Evolutionary conservation across 306 rosid genomes (phyloP), one percentile per base, ranked within the genome.

Genomic region (Begonia masoniana): DNA sequence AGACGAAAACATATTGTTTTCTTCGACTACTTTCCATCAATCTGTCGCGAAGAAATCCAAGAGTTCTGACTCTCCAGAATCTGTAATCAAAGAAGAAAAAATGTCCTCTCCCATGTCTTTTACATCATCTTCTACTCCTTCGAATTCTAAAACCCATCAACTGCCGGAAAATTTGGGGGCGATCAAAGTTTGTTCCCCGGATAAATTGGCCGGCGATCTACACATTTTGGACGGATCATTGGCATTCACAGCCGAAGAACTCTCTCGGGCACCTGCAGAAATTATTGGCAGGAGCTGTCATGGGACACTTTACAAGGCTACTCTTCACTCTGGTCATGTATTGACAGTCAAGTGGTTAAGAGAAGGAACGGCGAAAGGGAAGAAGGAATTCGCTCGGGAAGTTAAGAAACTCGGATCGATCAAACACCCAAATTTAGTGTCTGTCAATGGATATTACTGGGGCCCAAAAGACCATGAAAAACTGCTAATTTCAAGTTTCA

Each of bases 291-390:
- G 76, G 63, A 86, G 93, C 65, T 86, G 93, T 66, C 95, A 86
- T 56, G 95, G 95, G 56, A 77, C 78, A 49, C 73, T 80, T 42
- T 86, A 80, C 60, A 86, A 80, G 71, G 88, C 93, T 39, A 71
- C 78, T 51, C 88, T 86, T 10, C 68, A 69, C 26, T 75, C 95
- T 12, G 93, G 85, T 60, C 82, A 69, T 61, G 55, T 62, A 49
- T 60, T 86, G 74, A 83, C 83, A 50, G 80, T 82, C 59, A 86
- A 82, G 68, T 79, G 88, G 85, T 69, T 86, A 55, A 69, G 71
- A 70, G 85, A 86, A 61, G 88, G 85, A 72, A 86, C 75, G 67
- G 77, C 82, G n/a, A 82, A 86, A 76, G 87, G 82, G 6, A 80
- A 73, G 55, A 82, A 82, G 61, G 93, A 86, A 62, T 80, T 86